Percentiles rank a stretch among this genome's conserved stretches.
Conservation (phyloP, 371 early-diverging fungal species). For the Rhizopus stolonifer region DNA sequence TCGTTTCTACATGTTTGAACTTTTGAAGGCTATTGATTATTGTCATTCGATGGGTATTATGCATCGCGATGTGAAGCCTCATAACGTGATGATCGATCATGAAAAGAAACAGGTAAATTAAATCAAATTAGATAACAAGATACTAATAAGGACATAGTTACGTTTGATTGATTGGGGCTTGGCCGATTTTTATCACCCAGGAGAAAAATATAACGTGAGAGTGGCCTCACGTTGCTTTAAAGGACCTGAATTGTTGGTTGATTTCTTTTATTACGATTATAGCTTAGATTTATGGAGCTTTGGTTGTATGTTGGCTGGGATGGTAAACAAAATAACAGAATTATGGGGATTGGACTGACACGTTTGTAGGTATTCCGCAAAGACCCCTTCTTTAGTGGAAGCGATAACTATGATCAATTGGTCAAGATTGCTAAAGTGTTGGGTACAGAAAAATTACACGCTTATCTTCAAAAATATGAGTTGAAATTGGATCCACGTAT, state of each 20-base stretch:
- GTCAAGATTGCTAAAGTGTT: conserved; percentile 96
- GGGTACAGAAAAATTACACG: conserved; percentile 91
- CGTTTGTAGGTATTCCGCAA: conserved; percentile 78
- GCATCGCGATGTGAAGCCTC: conserved; percentile 99
- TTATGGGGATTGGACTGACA: background rate
- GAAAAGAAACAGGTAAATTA: conserved; percentile 75
- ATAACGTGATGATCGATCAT: conserved; percentile 99
- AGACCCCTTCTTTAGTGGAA: conserved; percentile 99
- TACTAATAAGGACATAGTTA: conserved; percentile 47
- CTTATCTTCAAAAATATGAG: conserved; percentile 94
- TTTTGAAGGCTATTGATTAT: conserved; percentile 95
- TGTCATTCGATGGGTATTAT: conserved; percentile 99
- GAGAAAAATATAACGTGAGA: conserved; percentile 96
- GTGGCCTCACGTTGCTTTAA: conserved; percentile 99
- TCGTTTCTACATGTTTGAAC: conserved; percentile 94
- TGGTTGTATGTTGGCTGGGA: conserved; percentile 99
- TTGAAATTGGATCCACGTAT: conserved; percentile 88
- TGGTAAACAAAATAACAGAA: conserved; percentile 55
- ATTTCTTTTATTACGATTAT: conserved; percentile 98
- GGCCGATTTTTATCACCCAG: conserved; percentile 99
- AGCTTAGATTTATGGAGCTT: conserved; percentile 99
- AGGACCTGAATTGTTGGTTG: conserved; percentile 98
- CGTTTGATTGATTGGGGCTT: conserved; percentile 99
- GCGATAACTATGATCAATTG: conserved; percentile 98
- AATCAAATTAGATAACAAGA: no score